Evolutionary conservation across 129 eudicot genomes (phyloP).

Genomic region (Centella asiatica): DNA sequence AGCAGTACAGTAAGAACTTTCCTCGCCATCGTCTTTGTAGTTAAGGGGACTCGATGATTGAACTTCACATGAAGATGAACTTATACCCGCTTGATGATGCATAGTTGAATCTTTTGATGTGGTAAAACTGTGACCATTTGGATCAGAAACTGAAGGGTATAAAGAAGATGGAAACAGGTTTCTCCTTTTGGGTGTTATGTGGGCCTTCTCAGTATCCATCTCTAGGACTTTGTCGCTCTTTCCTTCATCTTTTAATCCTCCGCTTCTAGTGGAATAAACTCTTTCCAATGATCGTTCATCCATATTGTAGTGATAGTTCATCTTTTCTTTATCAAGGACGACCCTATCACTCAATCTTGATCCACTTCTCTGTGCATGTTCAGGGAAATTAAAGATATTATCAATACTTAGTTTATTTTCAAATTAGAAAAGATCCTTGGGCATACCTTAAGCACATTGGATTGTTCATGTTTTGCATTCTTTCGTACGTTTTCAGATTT

Average conservation of each 20-base stretch:
- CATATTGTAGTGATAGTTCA: not conserved
- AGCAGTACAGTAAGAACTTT: slow-evolving; percentile 31
- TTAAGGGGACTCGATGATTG: slow-evolving; percentile 37
- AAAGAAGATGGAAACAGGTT: slow-evolving; percentile 45
- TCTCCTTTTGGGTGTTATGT: slow-evolving; percentile 29
- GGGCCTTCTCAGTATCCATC: slow-evolving; percentile 43
- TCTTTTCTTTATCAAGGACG: slow-evolving; percentile 1
- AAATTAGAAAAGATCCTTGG: not conserved
- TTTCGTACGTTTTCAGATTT: slow-evolving; percentile 52
- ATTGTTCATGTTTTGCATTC: slow-evolving; percentile 28
- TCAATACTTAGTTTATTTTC: not conserved
- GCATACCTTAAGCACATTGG: slow-evolving; percentile 44
- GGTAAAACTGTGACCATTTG: slow-evolving; percentile 47
- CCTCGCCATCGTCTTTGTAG: slow-evolving; percentile 17
- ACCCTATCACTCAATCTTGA: slow-evolving; percentile 23
- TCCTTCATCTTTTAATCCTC: slow-evolving; percentile 27
- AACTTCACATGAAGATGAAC: slow-evolving; percentile 63
- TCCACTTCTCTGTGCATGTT: slow-evolving; percentile 41
- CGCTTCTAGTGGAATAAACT: slow-evolving; percentile 1
- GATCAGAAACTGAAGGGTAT: slow-evolving; percentile 29
- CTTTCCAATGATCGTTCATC: not conserved
- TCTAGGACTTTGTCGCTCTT: slow-evolving; percentile 51
- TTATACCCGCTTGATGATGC: slow-evolving; percentile 33
- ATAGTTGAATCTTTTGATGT: slow-evolving; percentile 62
- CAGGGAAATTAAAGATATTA: not conserved